Evolutionary conservation across 441 rosid genomes (phyloP).

Genomic region (Melastoma candidum): DNA sequence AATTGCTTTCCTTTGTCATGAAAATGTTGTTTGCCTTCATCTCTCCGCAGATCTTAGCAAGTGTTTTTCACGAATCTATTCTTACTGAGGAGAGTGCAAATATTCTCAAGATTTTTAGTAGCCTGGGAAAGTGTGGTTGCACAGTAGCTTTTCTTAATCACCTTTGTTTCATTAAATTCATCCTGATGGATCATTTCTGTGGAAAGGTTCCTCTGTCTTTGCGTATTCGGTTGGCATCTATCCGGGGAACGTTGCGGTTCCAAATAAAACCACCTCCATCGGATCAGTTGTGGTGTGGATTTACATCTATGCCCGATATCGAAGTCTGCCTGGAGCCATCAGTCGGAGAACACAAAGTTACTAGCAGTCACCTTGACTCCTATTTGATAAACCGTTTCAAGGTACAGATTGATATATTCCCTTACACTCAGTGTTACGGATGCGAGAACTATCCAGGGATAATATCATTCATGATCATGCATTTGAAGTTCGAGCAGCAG

Average conservation of each 20-base stretch:
- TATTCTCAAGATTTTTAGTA: no score
- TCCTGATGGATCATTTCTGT: neutral
- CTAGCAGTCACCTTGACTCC: slow-evolving; percentile 53
- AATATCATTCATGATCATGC: no score
- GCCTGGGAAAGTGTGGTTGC: no score
- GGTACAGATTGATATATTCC: slow-evolving; percentile 10
- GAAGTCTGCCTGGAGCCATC: slow-evolving; percentile 68
- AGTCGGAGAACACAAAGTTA: slow-evolving; percentile 83
- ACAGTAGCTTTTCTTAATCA: neutral
- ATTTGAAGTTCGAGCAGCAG: no score
- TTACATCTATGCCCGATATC: slow-evolving; percentile 81
- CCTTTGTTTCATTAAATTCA: slow-evolving; percentile 6
- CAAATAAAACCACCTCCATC: slow-evolving; percentile 94
- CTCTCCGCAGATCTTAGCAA: no score
- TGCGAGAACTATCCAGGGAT: no score
- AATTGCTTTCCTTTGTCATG: slow-evolving; percentile 1
- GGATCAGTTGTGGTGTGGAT: slow-evolving; percentile 88
- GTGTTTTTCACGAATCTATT: no score
- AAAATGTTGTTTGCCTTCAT: slow-evolving; percentile 7
- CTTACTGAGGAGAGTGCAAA: no score
- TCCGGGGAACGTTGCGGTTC: slow-evolving; percentile 71
- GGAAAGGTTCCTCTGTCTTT: slow-evolving; percentile 76
- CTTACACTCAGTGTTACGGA: no score
- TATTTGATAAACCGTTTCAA: slow-evolving; percentile 73
- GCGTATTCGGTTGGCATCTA: slow-evolving; percentile 66